Evolutionary conservation across 345 rosid species (phyloP).

Genomic region (Eucalyptus camaldulensis): DNA sequence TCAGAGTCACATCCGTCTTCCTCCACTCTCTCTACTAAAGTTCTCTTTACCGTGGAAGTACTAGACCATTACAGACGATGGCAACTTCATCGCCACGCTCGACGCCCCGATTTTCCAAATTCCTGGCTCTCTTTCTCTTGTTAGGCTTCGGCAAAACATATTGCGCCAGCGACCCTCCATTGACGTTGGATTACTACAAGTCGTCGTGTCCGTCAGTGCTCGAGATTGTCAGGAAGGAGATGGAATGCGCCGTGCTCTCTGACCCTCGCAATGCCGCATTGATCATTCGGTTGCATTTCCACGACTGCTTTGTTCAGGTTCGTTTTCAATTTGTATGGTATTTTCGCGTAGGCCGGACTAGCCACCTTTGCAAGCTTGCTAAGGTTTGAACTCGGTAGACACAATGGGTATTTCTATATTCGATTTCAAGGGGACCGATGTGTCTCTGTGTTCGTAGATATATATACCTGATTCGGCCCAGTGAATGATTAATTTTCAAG

Average conservation of each 20-base stretch:
- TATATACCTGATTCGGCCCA: background rate
- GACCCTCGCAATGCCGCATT: conserved; percentile 87
- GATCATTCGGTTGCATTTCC: conserved; percentile 63
- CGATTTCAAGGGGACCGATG: background rate
- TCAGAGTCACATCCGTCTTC: conserved; percentile 8
- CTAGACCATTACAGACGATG: background rate
- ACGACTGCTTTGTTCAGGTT: conserved; percentile 92
- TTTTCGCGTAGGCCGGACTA: background rate
- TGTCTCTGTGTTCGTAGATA: background rate
- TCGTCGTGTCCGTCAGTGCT: conserved; percentile 57
- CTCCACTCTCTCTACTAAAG: conserved; percentile 1
- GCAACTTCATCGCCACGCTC: background rate
- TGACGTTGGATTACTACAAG: conserved; percentile 59
- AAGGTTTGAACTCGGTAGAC: background rate
- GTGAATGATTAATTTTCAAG: background rate
- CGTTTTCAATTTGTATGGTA: background rate
- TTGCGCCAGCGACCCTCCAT: conserved; percentile 21
- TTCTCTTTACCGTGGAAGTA: background rate
- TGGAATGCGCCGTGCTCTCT: conserved; percentile 76
- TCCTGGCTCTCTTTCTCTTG: conserved; percentile 1
- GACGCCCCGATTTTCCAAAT: background rate
- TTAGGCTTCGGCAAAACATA: conserved; percentile 1
- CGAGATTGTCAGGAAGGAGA: conserved; percentile 64
- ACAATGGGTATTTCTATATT: background rate
- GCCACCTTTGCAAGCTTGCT: background rate